phyloP scores from a whole-genome alignment of 192 early-diverging fungal species.

The Umbelopsis ramanniana region DNA sequence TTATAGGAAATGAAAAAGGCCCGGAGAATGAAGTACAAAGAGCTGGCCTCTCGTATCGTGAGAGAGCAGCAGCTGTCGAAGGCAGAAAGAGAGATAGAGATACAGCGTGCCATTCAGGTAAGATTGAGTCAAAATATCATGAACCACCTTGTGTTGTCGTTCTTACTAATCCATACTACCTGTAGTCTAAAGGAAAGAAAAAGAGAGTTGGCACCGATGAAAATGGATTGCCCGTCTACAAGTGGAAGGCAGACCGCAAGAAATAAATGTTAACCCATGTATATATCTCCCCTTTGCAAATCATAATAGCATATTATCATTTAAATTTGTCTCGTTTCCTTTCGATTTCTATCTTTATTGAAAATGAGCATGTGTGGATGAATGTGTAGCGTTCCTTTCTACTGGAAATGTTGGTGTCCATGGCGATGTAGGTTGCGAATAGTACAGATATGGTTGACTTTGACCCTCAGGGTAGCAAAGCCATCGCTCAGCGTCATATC shows the following conservation, averaged over 20 bases:
- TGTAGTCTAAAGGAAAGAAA: constrained; percentile 74
- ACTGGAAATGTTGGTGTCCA: too few relatives aligned
- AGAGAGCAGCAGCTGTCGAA: constrained; percentile 77
- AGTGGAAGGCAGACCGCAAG: constrained; percentile 91
- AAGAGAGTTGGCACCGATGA: constrained; percentile 83
- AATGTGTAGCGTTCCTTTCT: too few relatives aligned
- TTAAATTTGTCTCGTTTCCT: background rate
- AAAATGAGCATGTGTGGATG: too few relatives aligned
- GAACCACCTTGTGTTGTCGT: background rate
- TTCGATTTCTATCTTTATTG: too few relatives aligned
- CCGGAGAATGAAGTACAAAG: constrained; percentile 58
- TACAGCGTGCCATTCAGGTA: constrained; percentile 80
- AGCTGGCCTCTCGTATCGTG: constrained; percentile 75
- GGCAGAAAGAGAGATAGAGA: constrained; percentile 75
- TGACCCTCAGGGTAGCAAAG: too few relatives aligned
- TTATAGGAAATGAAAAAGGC: constrained; percentile 54
- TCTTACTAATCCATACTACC: background rate
- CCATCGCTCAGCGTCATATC: too few relatives aligned
- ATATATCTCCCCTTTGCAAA: background rate
- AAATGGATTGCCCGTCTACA: constrained; percentile 84
- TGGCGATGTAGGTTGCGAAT: too few relatives aligned
- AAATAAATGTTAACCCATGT: constrained; percentile 53
- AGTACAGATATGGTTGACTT: too few relatives aligned
- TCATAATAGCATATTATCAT: constrained; percentile 15
- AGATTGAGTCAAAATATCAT: constrained; percentile 6